A percentile compares a stretch with the other conserved stretches of the same genome.
Conservation (phyloP, 1,284 basidiomycete species). For the Uromyces viciae-fabae region DNA sequence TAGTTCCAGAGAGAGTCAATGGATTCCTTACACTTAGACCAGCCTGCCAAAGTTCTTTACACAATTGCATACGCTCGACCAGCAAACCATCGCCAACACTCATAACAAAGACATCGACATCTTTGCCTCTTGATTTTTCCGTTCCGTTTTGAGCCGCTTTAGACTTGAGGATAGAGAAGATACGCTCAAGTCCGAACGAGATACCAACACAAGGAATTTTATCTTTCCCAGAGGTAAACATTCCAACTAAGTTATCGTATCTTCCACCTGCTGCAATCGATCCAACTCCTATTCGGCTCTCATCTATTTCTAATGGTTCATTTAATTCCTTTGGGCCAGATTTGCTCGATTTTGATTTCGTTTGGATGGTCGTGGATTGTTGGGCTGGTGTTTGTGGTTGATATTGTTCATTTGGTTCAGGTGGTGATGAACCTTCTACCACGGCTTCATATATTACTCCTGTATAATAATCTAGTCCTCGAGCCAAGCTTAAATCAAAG, state of each 20-base stretch:
- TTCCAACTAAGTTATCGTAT: slow-evolving; percentile 93
- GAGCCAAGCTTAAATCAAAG: slow-evolving; percentile 91
- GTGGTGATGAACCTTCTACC: slow-evolving; percentile 86
- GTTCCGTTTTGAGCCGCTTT: slow-evolving; percentile 60
- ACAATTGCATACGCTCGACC: slow-evolving; percentile 77
- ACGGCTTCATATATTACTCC: slow-evolving; percentile 98
- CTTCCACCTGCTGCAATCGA: slow-evolving; percentile 96
- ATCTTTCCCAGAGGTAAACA: slow-evolving; percentile 70
- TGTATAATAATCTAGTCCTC: slow-evolving; percentile 97
- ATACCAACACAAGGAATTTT: slow-evolving; percentile 91
- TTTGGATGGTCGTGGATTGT: slow-evolving; percentile 58
- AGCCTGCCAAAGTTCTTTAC: slow-evolving; percentile 74
- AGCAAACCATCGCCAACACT: slow-evolving; percentile 84
- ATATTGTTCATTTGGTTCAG: slow-evolving; percentile 53
- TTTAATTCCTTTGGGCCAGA: slow-evolving; percentile 60
- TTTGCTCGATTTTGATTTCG: slow-evolving; percentile 54
- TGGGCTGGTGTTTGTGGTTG: slow-evolving; percentile 61
- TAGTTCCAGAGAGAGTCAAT: neutral
- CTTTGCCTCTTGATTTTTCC: slow-evolving; percentile 67
- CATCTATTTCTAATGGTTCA: slow-evolving; percentile 84
- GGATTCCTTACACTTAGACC: slow-evolving; percentile 72
- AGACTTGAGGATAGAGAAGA: slow-evolving; percentile 85
- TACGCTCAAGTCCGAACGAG: slow-evolving; percentile 89
- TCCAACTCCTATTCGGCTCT: slow-evolving; percentile 87
- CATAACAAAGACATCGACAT: slow-evolving; percentile 91